These are phyloP conservation scores for Allium fistulosum DNA, from an alignment of 106 monocot genomes.

Conservation along the genomic window DNA sequence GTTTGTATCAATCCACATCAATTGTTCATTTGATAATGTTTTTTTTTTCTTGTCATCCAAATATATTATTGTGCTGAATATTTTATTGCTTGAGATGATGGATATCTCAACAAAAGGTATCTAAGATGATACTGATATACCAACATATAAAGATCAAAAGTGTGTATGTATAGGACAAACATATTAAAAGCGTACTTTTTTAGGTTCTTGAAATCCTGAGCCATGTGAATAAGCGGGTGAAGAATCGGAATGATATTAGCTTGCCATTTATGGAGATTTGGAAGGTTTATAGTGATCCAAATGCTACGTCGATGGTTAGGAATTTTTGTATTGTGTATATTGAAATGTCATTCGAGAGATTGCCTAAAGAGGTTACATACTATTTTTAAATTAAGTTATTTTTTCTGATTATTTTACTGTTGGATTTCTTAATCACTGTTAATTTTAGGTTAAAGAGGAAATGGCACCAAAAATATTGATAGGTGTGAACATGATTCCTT, in stretches of 20 bases:
- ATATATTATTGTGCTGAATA: no score
- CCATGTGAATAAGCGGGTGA: slow-evolving; percentile 95
- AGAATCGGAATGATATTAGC: slow-evolving; percentile 60
- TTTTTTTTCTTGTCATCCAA: no score
- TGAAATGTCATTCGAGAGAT: slow-evolving; percentile 93
- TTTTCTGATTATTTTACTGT: not conserved
- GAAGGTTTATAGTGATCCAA: slow-evolving; percentile 58
- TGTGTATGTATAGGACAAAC: no score
- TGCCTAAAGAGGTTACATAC: slow-evolving; percentile 45
- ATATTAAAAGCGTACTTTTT: not conserved
- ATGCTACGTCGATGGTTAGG: slow-evolving; percentile 56
- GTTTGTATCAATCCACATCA: no score
- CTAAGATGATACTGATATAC: no score
- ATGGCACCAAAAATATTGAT: slow-evolving; percentile 69
- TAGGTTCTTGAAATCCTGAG: slow-evolving; percentile 92
- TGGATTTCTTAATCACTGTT: not conserved
- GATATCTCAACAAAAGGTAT: no score
- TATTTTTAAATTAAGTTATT: not conserved
- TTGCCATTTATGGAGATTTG: slow-evolving; percentile 77
- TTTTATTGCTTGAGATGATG: no score
- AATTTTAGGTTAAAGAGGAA: slow-evolving; percentile 55
- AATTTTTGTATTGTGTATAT: slow-evolving; percentile 92
- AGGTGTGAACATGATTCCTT: slow-evolving; percentile 41
- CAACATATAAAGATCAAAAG: no score
- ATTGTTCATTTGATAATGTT: no score